Evolutionary conservation across 2,329 filamentous ascomycete genomes (phyloP).

Genomic region (Fusarium poae): DNA sequence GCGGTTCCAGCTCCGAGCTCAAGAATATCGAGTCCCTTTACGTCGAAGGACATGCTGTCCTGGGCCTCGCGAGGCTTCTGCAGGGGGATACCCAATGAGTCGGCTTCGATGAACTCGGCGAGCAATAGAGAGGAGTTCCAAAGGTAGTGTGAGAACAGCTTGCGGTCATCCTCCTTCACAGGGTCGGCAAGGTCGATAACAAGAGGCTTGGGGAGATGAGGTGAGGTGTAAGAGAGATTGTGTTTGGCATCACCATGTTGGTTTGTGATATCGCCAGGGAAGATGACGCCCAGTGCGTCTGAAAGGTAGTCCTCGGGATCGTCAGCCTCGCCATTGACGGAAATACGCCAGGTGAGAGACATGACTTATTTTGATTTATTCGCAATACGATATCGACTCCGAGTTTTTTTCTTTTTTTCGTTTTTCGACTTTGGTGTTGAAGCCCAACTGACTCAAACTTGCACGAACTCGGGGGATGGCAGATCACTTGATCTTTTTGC

Average conservation of each 20-base stretch:
- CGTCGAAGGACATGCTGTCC: constrained; percentile 55
- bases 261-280: constrained; percentile 75
- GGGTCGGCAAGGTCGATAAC: constrained; percentile 63
- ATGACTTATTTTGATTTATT: constrained; percentile 51
- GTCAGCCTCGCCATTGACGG: constrained; percentile 42
- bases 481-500: constrained; percentile 21
- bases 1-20: constrained; percentile 78
- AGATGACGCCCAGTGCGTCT: constrained; percentile 71
- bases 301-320: constrained; percentile 71
- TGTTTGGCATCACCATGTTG: constrained; percentile 74
- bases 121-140: constrained; percentile 75
- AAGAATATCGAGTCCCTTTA: constrained; percentile 66
- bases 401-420: no score
- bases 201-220: constrained; percentile 61
- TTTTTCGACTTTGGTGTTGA: constrained; percentile 4
- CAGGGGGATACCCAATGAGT: constrained; percentile 52
- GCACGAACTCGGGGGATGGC: not conserved
- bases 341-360: constrained; percentile 58
- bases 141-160: constrained; percentile 77
- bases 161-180: constrained; percentile 64
- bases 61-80: constrained; percentile 30
- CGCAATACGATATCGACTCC: not conserved
- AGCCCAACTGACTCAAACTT: constrained; percentile 8
- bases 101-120: constrained; percentile 68
- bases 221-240: constrained; percentile 70